Evolutionary conservation across 164 flowering plant species (phyloP).

Genomic region (Echeveria elegans): DNA sequence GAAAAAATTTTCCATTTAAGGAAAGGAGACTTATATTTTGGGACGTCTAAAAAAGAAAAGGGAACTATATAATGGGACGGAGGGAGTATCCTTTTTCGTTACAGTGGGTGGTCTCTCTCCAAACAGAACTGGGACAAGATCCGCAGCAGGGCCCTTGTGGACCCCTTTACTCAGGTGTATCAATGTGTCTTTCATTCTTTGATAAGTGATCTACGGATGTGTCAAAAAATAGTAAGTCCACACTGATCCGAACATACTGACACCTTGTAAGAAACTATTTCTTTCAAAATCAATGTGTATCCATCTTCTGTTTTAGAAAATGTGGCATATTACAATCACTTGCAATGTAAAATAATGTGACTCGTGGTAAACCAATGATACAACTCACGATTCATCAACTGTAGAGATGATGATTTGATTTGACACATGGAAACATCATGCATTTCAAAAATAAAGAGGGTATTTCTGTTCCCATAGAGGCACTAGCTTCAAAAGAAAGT

Average conservation of each 20-base stretch:
- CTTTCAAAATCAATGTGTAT: neutral
- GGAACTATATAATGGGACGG: too few species aligned
- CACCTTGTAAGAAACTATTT: neutral
- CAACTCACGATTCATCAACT: too few species aligned
- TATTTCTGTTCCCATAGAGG: neutral
- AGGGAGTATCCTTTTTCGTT: constrained; percentile 61
- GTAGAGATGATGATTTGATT: too few species aligned
- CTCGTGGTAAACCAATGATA: neutral
- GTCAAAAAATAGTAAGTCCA: neutral
- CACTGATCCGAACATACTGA: neutral
- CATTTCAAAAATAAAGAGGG: too few species aligned
- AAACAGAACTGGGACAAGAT: constrained; percentile 82
- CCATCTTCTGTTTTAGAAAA: neutral
- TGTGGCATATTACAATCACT: neutral
- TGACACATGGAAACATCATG: too few species aligned
- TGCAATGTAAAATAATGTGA: neutral
- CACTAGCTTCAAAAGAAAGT: neutral
- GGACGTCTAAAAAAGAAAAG: too few species aligned
- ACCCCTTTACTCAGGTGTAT: constrained; percentile 88
- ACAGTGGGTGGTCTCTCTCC: constrained; percentile 68
- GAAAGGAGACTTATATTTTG: too few species aligned
- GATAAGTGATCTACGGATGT: constrained; percentile 72
- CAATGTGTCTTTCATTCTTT: constrained; percentile 88
- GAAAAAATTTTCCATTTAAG: too few species aligned
- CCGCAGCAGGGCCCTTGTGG: constrained; percentile 85